These are phyloP conservation scores for Candida glucosophila DNA, from an alignment of 1,139 yeast species.

Conservation along the genomic window DNA sequence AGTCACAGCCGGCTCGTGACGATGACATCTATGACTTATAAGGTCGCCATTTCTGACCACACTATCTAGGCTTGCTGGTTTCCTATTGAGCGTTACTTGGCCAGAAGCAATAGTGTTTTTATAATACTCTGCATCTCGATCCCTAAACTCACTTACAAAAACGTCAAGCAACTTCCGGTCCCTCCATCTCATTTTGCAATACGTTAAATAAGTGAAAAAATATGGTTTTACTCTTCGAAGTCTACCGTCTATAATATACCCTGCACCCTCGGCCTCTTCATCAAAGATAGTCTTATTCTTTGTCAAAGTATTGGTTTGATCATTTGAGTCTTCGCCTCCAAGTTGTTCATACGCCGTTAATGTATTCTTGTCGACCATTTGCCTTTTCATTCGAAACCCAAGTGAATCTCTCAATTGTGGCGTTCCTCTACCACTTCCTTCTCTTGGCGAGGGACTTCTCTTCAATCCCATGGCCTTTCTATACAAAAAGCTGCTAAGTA, in stretches of 20 bases:
- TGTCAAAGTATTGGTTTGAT: constrained; percentile 13
- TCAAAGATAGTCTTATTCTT: constrained; percentile 40
- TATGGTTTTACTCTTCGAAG: constrained; percentile 77
- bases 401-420: constrained; percentile 31
- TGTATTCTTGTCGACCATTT: constrained; percentile 33
- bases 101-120: constrained; percentile 61
- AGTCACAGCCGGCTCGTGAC: constrained; percentile 88
- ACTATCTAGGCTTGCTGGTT: constrained; percentile 56
- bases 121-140: constrained; percentile 65
- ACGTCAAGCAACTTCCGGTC: constrained; percentile 71
- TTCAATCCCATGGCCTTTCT: constrained; percentile 10
- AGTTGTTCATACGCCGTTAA: constrained; percentile 34
- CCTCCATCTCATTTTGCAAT: constrained; percentile 89
- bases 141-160: constrained; percentile 78
- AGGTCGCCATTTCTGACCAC: constrained; percentile 76
- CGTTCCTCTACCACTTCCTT: constrained; percentile 4
- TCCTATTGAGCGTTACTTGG: constrained; percentile 61
- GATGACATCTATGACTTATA: constrained; percentile 72
- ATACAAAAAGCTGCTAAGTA: constrained; percentile 4
- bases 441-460: constrained; percentile 15
- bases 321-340: constrained; percentile 24
- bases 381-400: constrained; percentile 43
- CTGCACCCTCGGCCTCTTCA: constrained; percentile 47
- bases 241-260: constrained; percentile 46
- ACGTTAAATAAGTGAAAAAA: constrained; percentile 80